Base-by-base conservation (phyloP, 78 protist species). In the Pigoraptor vietnamica region DNA sequence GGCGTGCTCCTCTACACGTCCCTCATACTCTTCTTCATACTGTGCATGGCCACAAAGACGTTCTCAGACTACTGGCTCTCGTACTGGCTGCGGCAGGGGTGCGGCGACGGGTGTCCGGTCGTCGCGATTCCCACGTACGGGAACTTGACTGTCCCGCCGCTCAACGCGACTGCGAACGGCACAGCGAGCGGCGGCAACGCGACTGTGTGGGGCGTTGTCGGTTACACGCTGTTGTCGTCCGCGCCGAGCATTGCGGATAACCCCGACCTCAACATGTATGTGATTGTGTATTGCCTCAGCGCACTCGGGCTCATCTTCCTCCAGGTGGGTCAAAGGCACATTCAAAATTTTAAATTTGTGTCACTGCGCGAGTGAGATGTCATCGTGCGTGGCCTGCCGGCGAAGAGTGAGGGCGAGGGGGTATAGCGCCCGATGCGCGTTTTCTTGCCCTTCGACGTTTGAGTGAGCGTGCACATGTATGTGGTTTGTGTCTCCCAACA, bases 11-110 rank as follows among this genome's bases (percentile, higher is more conserved):
- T 93, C 34, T n/a, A 87, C 29, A 0, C 25, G 29, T 35, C 39
- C 39, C 82, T 93, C 21, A 0, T 90, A 29, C 32, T 79, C 24
- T 40, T 89, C 79, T 95, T 91, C 37, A 88, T 25, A 1, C 19
- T 35, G 29, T 90, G 79, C 90, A 55, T 48, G 90, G 1, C 56
- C 25, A 23, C 39, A 0, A 1, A 24, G 39, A 23, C 39, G 14
- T 48, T 34, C 40, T 1, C 33, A 10, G 90, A 88, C 32, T 88
- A 35, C 84, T 88, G 56, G 38, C 83, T 88, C 34, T 2, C 36
- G 37, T 35, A 48, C 34, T 88, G 90, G 90, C 2, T 88, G 38
- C 81, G 83, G 0, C 84, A 48, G n/a, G 90, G 21, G 19, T 38
- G 89, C n/a, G 89, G 56, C 55, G 0, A 6, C 40, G 39, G 88